Evolutionary conservation across 1,284 basidiomycete genomes (phyloP), one percentile per base, ranked within the genome.

Genomic region (Cryptococcus maquisensis): DNA sequence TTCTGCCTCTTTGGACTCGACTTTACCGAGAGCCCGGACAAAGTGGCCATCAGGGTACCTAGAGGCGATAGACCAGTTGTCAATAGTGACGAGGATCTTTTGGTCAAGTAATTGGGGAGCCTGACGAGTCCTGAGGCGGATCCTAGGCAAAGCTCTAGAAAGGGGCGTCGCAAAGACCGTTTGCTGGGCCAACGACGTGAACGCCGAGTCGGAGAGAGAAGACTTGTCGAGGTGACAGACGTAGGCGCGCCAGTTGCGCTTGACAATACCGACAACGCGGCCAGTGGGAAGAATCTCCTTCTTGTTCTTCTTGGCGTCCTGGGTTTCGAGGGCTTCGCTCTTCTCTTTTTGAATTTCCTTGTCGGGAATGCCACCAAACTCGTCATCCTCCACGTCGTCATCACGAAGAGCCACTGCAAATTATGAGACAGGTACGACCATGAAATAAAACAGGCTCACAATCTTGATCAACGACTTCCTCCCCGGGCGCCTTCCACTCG

Each of bases 41-140:
- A 99, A 94, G 74, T 99, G 96, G 0, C 96, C 96, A 65, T 98
- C 94, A 0, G 96, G 96, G 69, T 98, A 98, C 23, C 92, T 84
- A 2, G 89, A 93, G 35, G 84, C 84, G 24, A 80, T 75, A 32
- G 90, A 85, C 96, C 96, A 99, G 43, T 85, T 80, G 72, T 98
- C 96, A 67, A 98, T 91, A 0, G 90, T 87, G 41, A 98, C 90
- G 18, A 98, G 83, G 61, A 99, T 95, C 77, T 99, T 98, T 74
- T 98, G 94, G 26, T 86, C 86, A 18, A 97, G 75, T 10, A 99
- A 83, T 1, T 83, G 77, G 1, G 91, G 87, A 0, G 93, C 94
- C 78, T 99, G 96, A 4, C 96, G 86, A 0, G 95, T 98, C 32
- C 93, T 86, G 46, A 99, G 81, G 23, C 94, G 86, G 65, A 98